phyloP scores from a whole-genome alignment of 106 monocot species.

The Dioscorea dumetorum region DNA sequence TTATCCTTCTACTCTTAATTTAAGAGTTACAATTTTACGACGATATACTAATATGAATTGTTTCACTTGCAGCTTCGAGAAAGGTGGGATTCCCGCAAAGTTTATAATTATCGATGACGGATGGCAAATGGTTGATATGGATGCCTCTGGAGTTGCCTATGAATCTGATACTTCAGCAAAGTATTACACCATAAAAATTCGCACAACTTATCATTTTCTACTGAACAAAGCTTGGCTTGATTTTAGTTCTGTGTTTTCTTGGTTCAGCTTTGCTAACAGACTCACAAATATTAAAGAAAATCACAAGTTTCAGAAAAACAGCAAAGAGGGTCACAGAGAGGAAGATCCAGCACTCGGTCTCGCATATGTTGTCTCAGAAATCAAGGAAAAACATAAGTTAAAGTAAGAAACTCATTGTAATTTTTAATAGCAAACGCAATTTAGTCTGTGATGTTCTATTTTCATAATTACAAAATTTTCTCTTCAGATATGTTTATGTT shows the following conservation, averaged over 20 bases:
- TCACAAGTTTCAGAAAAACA: constrained; percentile 57
- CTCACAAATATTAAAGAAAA: constrained; percentile 72
- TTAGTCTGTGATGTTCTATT: too few relatives aligned
- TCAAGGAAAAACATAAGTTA: constrained; percentile 49
- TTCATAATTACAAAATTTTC: background rate
- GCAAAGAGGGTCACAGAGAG: constrained; percentile 29
- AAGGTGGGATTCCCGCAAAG: constrained; percentile 47
- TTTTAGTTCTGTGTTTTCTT: background rate
- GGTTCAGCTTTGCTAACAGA: constrained; percentile 58
- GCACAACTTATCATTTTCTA: background rate
- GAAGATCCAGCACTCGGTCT: constrained; percentile 49
- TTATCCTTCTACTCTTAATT: background rate
- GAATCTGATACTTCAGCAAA: constrained; percentile 50
- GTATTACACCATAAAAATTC: constrained; percentile 7
- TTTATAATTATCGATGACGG: constrained; percentile 76
- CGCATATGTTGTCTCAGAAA: constrained; percentile 41
- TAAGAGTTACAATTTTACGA: too few relatives aligned
- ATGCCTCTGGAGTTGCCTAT: constrained; percentile 30
- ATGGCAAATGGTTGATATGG: constrained; percentile 68
- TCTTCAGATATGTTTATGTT: constrained; percentile 52
- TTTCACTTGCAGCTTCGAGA: constrained; percentile 33
- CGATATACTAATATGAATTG: background rate
- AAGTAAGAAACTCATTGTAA: constrained; percentile 24
- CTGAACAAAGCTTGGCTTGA: background rate
- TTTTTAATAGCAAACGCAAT: too few relatives aligned